phyloP scores from a whole-genome alignment of 1,139 yeast species.

The Saccharomyces hybrid region DNA sequence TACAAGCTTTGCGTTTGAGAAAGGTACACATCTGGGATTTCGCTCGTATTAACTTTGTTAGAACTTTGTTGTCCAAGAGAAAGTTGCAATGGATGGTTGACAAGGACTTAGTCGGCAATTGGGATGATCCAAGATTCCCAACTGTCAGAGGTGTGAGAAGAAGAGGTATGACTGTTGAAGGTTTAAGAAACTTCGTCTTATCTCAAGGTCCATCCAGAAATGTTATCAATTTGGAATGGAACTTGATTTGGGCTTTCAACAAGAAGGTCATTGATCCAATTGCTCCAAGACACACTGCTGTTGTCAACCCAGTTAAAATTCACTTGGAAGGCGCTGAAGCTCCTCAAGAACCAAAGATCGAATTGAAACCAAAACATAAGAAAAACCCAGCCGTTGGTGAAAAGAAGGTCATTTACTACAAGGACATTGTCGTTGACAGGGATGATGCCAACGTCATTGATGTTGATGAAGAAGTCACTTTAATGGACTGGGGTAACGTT shows the following conservation, averaged over 20 bases:
- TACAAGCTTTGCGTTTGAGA: conserved; percentile 69
- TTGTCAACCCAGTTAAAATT: conserved; percentile 60
- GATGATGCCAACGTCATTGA: conserved; percentile 74
- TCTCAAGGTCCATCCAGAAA: conserved; percentile 97
- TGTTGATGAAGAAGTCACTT: conserved; percentile 80
- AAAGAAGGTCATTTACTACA: conserved; percentile 66
- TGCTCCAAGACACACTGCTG: conserved; percentile 91
- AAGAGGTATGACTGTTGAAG: conserved; percentile 99
- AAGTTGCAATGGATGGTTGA: conserved; percentile 98
- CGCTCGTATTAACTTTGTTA: conserved; percentile 89
- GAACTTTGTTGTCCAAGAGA: conserved; percentile 91
- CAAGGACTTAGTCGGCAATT: conserved; percentile 71
- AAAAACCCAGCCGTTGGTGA: conserved; percentile 88
- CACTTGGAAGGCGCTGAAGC: conserved; percentile 52
- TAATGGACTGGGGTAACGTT: conserved; percentile 99
- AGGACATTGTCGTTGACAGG: conserved; percentile 71
- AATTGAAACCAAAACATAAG: conserved; percentile 87
- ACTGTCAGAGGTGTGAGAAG: conserved; percentile 98
- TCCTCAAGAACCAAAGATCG: conserved; percentile 54
- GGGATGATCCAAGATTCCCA: conserved; percentile 99
- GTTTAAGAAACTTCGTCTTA: conserved; percentile 82
- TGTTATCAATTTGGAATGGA: conserved; percentile 95
- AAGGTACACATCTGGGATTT: conserved; percentile 97
- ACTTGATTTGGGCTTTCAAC: conserved; percentile 92
- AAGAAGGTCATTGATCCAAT: conserved; percentile 93